A percentile compares a stretch with the other conserved stretches of the same genome.
Evolutionary conservation across 2,329 filamentous ascomycete species (phyloP).

Genomic region (Leptodontidium sp.): DNA sequence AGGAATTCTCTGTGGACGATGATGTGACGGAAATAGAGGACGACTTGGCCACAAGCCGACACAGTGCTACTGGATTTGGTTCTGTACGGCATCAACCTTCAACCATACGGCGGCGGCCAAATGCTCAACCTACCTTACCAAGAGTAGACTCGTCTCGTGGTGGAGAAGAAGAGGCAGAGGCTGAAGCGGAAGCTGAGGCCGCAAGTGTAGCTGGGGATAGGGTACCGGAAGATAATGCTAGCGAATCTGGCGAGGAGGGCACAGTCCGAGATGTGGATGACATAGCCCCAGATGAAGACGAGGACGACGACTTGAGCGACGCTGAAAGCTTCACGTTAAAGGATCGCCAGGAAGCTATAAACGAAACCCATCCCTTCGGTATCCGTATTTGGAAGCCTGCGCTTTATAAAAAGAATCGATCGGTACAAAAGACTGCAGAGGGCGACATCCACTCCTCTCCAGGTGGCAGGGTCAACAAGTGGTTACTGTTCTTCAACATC

Average conservation of each 20-base stretch:
- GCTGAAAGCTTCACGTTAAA: conserved; percentile 98
- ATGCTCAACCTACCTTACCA: conserved; percentile 54
- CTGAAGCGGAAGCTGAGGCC: conserved; percentile 32
- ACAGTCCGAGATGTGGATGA: conserved; percentile 49
- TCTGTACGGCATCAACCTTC: conserved; percentile 56
- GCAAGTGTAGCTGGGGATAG: conserved; percentile 33
- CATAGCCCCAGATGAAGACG: conserved; percentile 60
- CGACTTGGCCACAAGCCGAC: conserved; percentile 58
- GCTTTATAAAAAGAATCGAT: conserved; percentile 95
- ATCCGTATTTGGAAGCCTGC: conserved; percentile 99
- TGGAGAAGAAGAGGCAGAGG: conserved; percentile 50
- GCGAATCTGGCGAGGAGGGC: conserved; percentile 38
- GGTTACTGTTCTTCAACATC: conserved; percentile 88
- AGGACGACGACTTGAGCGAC: conserved; percentile 81
- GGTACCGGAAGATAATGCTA: conserved; percentile 25
- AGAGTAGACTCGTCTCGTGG: conserved; percentile 58
- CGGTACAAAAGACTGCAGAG: conserved; percentile 94
- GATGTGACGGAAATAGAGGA: conserved; percentile 81
- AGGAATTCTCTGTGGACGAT: conserved; percentile 91
- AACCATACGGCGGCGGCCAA: conserved; percentile 58
- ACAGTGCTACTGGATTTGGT: conserved; percentile 51
- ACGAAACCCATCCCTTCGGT: conserved; percentile 97
- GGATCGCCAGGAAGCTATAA: conserved; percentile 96
- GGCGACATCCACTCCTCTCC: conserved; percentile 96
- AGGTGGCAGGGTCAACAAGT: conserved; percentile 82